Conservation (phyloP, 1,284 basidiomycete species). For the Papiliotrema fonsecae region DNA sequence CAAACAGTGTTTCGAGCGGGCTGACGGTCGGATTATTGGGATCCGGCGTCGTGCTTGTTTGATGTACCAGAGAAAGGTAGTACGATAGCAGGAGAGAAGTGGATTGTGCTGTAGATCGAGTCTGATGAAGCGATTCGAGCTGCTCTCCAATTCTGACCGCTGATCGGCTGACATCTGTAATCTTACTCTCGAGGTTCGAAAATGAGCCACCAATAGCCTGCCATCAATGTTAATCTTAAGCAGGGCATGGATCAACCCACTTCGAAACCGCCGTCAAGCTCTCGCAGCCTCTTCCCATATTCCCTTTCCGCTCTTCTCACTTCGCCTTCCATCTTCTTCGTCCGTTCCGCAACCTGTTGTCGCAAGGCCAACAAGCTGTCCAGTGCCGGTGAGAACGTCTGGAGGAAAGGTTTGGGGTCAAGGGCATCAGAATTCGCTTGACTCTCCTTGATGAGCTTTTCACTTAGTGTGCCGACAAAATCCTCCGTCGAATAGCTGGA, state of each 20-base stretch:
- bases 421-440: conserved; percentile 80
- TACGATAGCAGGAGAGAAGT: conserved; percentile 92
- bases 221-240: neutral
- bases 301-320: conserved; percentile 87
- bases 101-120: conserved; percentile 86
- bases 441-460: conserved; percentile 77
- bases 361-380: conserved; percentile 79
- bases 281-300: conserved; percentile 87
- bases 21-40: conserved; percentile 19
- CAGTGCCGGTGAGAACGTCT: conserved; percentile 83
- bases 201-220: conserved; percentile 80
- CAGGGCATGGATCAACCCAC: conserved; percentile 38
- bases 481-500: conserved; percentile 89
- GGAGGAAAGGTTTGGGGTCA: conserved; percentile 87
- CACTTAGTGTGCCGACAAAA: conserved; percentile 77
- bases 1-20: conserved; percentile 43
- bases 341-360: conserved; percentile 80
- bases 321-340: conserved; percentile 84
- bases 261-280: conserved; percentile 89
- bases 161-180: conserved; percentile 90
- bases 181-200: conserved; percentile 72
- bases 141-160: conserved; percentile 97
- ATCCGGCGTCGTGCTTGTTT: conserved; percentile 60
- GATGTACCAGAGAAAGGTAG: conserved; percentile 87
- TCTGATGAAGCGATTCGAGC: conserved; percentile 88